Base-by-base conservation (phyloP, 2,329 filamentous ascomycete species). In the Diaporthe longicolla region DNA sequence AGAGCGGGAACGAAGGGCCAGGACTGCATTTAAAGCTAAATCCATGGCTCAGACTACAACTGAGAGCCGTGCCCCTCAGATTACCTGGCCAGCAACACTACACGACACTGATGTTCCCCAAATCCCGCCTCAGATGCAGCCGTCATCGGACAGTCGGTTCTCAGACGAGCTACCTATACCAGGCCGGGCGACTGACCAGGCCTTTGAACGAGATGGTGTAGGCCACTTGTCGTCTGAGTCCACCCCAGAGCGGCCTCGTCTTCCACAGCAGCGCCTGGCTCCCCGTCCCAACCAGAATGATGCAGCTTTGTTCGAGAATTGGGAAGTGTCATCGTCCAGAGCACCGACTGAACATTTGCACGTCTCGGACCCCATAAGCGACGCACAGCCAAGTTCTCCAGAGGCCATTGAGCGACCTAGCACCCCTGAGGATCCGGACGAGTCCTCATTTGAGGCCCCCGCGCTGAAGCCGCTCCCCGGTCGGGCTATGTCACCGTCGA, bases 401-500 rank as follows among this genome's bases (percentile, higher is more conserved):
- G 57, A 52, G 13, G 55, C 71, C 9, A 61, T 69, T 4, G 70
- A 71, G 70, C 70, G 70, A 37, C 70, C 70, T 3, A 71, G 70
- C 26, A 75, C 66, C 17, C 74, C 74, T 13, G 59, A 37, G 61
- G 63, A 65, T 8, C 48, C 21, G 2, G 82, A 83, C 0, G 83
- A 84, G 48, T 82, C 83, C 59, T 82, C 80, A 69, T 80, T 84
- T 63, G 79, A 82, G 21, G 83, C 80, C 4, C 83, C 83, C 5
- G 78, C 84, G n/a, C 84, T 88, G 29, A 85, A 86, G 9, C 86
- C 87, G 2, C 82, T 87, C 4, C 88, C 89, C 17, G 83, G 86
- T 69, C 86, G 84, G 74, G 84, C 85, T n/a, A 85, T 86, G 6
- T 91, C 89, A 1, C 89, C 89, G 0, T 84, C 81, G 11, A 91